Evolutionary conservation across 805 yeast genomes (phyloP), one percentile per base, ranked within the genome.

Genomic region (Starmerella stellata): DNA sequence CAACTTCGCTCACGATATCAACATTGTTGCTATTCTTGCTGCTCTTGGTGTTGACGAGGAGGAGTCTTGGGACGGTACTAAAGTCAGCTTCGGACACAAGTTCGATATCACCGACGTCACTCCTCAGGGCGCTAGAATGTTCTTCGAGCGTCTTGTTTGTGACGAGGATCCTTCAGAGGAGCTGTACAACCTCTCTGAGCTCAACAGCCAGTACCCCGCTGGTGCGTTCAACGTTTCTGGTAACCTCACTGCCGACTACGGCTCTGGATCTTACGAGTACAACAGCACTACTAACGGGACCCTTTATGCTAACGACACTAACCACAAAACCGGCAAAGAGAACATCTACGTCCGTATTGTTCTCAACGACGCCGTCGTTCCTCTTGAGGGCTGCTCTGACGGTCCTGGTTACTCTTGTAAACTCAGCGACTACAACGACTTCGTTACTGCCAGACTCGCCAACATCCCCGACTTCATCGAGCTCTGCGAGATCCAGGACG

Each of bases 1-100:
- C 40, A 59, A 64, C 17, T 70, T 70, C 52, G 61, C 72, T n/a
- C 78, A 72, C 53, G 78, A 72, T 49, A 70, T 73, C 21, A 74
- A 72, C 47, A 54, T 71, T 29, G 69, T 69, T 41, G 59, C 65
- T 18, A 60, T 65, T 45, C 61, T 65, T 34, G 53, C 71, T 18
- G 61, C 71, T 2, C 55, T 70, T 24, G 75, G 75, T 2, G 41
- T 72, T 30, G 57, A 65, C 19, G 57, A 52, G 29, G n/a, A n/a
- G n/a, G n/a, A n/a, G n/a, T n/a, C n/a, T n/a, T n/a, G n/a, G n/a
- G n/a, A n/a, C n/a, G n/a, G n/a, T n/a, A n/a, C n/a, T n/a, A n/a
- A n/a, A n/a, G n/a, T n/a, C n/a, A n/a, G n/a, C n/a, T n/a, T n/a
- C n/a, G n/a, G n/a, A n/a, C n/a, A n/a, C n/a, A n/a, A n/a, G n/a